Percentiles rank a stretch among this genome's conserved stretches.
phyloP scores from a whole-genome alignment of 2,329 filamentous ascomycete genomes.

The Penicillium fuscoglaucum region DNA sequence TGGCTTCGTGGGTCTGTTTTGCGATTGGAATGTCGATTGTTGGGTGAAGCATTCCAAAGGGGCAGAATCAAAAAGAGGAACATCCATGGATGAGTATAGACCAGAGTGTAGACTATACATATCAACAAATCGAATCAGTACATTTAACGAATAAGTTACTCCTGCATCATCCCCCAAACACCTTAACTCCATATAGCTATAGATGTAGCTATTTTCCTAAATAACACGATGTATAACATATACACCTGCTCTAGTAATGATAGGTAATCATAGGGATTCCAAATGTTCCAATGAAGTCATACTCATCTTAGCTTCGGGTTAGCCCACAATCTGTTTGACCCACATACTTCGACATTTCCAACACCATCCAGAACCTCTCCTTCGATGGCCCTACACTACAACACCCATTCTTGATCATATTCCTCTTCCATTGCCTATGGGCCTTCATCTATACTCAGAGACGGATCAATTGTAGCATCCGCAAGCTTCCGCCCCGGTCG shows the following conservation, averaged over 20 bases:
- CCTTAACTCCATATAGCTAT: not conserved
- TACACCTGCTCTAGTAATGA: not conserved
- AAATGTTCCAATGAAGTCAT: not conserved
- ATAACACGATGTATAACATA: not conserved
- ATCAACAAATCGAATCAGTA: not conserved
- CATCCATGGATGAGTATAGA: too few species aligned
- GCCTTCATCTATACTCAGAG: not conserved
- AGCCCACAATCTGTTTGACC: slow-evolving; percentile 5
- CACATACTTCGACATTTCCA: slow-evolving; percentile 4
- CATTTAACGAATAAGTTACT: not conserved
- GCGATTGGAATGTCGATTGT: not conserved
- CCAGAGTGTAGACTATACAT: not conserved
- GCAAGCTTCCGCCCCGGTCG: not conserved
- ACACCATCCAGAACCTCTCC: not conserved
- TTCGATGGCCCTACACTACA: slow-evolving; percentile 9
- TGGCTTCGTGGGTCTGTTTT: not conserved
- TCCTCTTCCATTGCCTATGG: not conserved
- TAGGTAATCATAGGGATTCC: not conserved
- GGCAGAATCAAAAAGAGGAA: not conserved
- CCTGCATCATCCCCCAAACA: not conserved
- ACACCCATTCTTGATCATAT: not conserved
- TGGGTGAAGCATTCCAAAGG: not conserved
- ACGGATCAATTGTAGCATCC: not conserved
- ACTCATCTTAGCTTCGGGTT: not conserved
- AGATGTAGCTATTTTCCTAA: not conserved